Conservation (phyloP, 2,329 filamentous ascomycete species). For the Neonectria faginata region DNA sequence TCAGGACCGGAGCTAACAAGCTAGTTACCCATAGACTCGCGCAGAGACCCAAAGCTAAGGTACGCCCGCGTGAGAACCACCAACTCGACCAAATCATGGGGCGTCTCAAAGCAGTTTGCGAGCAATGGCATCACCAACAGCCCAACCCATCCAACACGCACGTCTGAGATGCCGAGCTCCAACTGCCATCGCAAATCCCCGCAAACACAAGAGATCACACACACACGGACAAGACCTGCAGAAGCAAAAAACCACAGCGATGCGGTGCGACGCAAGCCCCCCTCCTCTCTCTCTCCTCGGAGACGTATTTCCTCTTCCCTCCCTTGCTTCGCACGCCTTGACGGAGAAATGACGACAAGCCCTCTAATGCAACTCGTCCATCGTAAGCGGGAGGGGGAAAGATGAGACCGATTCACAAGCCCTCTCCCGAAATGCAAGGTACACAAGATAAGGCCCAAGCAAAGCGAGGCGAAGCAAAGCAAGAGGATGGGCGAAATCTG, state of each 20-base stretch:
- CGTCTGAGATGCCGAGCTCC: not conserved
- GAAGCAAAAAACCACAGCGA: not conserved
- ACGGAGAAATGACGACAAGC: constrained; percentile 9
- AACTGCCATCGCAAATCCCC: not conserved
- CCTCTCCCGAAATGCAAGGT: constrained; percentile 13
- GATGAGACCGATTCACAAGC: not conserved
- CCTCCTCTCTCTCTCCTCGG: not conserved
- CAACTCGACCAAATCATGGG: constrained; percentile 10
- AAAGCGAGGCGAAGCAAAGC: not conserved
- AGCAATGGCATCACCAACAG: constrained; percentile 14
- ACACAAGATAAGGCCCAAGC: constrained; percentile 11
- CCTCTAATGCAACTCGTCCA: not conserved
- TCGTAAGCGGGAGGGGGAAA: not conserved
- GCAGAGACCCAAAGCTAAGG: not conserved
- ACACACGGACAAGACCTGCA: not conserved
- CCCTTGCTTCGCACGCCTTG: constrained; percentile 15
- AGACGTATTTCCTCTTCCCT: not conserved
- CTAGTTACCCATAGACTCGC: not conserved
- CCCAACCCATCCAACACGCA: constrained; percentile 6
- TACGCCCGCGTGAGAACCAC: not conserved
- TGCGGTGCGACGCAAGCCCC: not conserved
- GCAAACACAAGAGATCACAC: constrained; percentile 1
- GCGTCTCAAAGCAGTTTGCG: not conserved
- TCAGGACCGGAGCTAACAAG: not conserved
- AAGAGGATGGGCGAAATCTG: constrained; percentile 10